Evolutionary conservation across 257 asterid genomes (phyloP), one percentile per base, ranked within the genome.

Genomic region (Jasminum sambac): DNA sequence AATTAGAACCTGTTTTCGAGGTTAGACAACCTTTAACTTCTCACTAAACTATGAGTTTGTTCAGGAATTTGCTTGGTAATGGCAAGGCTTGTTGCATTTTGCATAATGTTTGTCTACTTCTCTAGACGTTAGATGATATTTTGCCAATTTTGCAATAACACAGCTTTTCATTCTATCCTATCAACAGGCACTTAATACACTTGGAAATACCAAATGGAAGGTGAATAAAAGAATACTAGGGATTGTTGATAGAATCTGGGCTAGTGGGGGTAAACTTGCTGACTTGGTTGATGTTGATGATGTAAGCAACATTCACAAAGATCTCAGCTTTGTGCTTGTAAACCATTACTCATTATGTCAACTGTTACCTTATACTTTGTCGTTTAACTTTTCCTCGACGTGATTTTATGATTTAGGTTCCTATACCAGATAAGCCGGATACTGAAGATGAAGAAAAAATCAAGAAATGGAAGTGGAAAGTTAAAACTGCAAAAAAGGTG

Each of bases 191-290:
- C 97, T 95, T 74, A 74, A 91, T 78, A 88, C 95, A 11, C 98
- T 95, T 65, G 98, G 99, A 60, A 85, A 77, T 78, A 91, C 98
- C 60, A 95, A 88, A 76, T 95, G 99, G 99, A 89, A 87, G 90
- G 85, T 91, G 73, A 95, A 91, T 82, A 95, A 85, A 81, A 89
- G 88, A 84, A 79, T 91, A 66, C 85, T 95, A 68, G 77, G 88
- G 77, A 79, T 89, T 38, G 73, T 95, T 39, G 98, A 91, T 78
- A 84, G 99, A 80, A 84, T 95, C 73, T 95, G 99, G 99, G 89
- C 96, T 67, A 83, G 78, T 76, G 98, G 98, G 55, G 98, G 98
- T 11, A 80, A 86, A 58, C 78, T 95, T 70, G 99, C 95, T 13
- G 97, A 87, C 75, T 81, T 95, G 84, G 96, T 95, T 48, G 97